Base-by-base conservation (phyloP, 495 filamentous ascomycete genomes). In the Neurospora tetrasperma region DNA sequence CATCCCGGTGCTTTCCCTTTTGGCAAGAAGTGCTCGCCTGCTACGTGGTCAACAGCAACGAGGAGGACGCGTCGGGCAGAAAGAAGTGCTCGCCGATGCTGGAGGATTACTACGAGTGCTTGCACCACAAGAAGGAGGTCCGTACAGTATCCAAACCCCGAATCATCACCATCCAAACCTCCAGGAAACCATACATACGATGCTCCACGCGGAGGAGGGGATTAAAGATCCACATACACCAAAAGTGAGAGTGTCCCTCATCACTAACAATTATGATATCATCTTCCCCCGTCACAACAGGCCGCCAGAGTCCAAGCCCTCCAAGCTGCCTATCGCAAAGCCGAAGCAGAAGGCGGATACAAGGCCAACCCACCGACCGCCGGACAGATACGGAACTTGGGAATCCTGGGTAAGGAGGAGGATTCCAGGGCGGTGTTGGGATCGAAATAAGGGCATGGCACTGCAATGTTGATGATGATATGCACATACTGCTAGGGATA, bases 101-200 rank as follows among this genome's bases (percentile, higher is more conserved):
- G 75, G 96, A 98, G 79, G 96, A 99, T 79, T 98, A 98, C 86
- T 93, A 97, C 83, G 96, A 99, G 86, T 99, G 96, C 85, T 86
- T 99, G 79, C 95, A 99, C 81, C 96, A 99, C 86, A 91, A 88
- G 84, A 98, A 98, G 85, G 96, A 99, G 93, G 96, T 97, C 76
- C 76, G 82, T 71, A 39, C 11, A 38, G 42, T 70, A 72, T 70
- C 54, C 40, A 42, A 16, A 41, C 23, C 69, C 23, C 23, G 70
- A 44, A 31, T 12, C 41, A 14, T 18, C 14, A 42, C 69, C 27
- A 31, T 73, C 9, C 9, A 41, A 10, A 7, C 39, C 39, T 8
- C 27, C 43, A n/a, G 41, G 42, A 74, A 74, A 75, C 40, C 40
- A 41, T 71, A 72, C 70, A 41, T 41, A 73, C 69, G 39, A 72